These are phyloP conservation scores for Thelonectria rubi DNA, from an alignment of 2,329 filamentous ascomycete genomes.

Conservation along the genomic window DNA sequence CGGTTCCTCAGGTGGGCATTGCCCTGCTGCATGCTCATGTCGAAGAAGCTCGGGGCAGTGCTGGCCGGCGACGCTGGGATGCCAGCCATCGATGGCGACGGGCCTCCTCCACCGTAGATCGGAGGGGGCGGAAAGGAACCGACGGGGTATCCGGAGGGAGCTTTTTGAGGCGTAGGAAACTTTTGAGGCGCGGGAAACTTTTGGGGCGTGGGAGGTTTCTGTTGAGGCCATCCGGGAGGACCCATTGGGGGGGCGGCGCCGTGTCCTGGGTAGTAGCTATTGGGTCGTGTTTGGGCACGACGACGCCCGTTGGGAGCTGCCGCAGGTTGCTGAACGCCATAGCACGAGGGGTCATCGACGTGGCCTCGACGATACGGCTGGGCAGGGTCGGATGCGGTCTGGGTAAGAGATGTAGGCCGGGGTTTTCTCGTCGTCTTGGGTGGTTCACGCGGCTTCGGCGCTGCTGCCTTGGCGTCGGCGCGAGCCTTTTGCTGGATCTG, in stretches of 20 bases:
- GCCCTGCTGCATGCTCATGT: slow-evolving; percentile 42
- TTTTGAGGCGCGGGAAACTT: slow-evolving; percentile 18
- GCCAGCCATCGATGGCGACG: slow-evolving; percentile 39
- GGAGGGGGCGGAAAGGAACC: slow-evolving; percentile 47
- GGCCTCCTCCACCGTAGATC: slow-evolving; percentile 38
- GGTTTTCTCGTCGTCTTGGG: slow-evolving; percentile 41
- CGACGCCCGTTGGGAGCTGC: slow-evolving; percentile 43
- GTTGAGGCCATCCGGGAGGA: slow-evolving; percentile 42
- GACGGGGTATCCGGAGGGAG: slow-evolving; percentile 32
- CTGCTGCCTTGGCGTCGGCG: slow-evolving; percentile 35
- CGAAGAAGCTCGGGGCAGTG: slow-evolving; percentile 45
- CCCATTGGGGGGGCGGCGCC: slow-evolving; percentile 36
- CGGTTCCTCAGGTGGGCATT: slow-evolving; percentile 46
- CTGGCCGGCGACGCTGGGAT: slow-evolving; percentile 43
- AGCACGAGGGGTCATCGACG: slow-evolving; percentile 49
- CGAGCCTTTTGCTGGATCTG: slow-evolving; percentile 38
- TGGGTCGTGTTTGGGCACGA: slow-evolving; percentile 47
- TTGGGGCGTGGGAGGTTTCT: slow-evolving; percentile 25
- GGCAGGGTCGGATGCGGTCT: slow-evolving; percentile 46
- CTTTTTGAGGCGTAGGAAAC: slow-evolving; percentile 26
- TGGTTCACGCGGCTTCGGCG: slow-evolving; percentile 39
- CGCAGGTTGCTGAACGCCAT: slow-evolving; percentile 48
- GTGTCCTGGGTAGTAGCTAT: slow-evolving; percentile 50
- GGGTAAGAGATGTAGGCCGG: slow-evolving; percentile 44
- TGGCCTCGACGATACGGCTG: slow-evolving; percentile 46